Conservation (phyloP, 2,329 filamentous ascomycete genomes). For the Alternaria novae-zelandiae region DNA sequence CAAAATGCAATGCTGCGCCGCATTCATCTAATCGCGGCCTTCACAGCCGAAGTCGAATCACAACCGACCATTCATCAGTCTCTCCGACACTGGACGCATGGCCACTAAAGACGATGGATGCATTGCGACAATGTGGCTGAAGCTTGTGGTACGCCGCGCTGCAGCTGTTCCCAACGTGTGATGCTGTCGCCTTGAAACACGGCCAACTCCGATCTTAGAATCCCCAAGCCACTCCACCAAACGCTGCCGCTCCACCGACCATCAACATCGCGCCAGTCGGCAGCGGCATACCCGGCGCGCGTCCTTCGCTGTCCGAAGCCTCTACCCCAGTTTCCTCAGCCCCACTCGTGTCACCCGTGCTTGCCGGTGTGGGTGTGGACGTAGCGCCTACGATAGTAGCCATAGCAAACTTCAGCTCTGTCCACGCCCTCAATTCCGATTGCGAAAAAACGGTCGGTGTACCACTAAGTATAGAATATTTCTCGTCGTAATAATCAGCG, state of each 20-base stretch:
- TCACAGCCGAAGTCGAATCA: too few relatives aligned
- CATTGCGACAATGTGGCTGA: not conserved
- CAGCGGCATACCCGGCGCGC: not conserved
- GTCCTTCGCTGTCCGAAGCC: not conserved
- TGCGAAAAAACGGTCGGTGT: not conserved
- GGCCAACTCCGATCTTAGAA: not conserved
- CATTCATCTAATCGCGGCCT: not conserved
- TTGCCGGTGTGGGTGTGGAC: not conserved
- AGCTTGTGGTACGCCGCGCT: not conserved
- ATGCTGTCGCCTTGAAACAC: not conserved
- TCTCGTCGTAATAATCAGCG: not conserved
- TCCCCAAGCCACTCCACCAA: constrained; percentile 2
- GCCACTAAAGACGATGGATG: not conserved
- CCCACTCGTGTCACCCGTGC: not conserved
- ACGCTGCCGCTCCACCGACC: not conserved
- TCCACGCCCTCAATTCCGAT: not conserved
- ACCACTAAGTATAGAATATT: not conserved
- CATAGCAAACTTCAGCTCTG: not conserved
- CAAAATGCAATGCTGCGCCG: not conserved
- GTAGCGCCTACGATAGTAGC: constrained; percentile 7
- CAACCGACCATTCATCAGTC: not conserved
- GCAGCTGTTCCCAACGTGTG: not conserved
- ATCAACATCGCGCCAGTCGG: constrained; percentile 1
- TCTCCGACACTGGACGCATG: not conserved
- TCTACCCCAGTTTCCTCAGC: not conserved